These are phyloP conservation scores for Sphaerulina populicola DNA, from an alignment of 2,329 filamentous ascomycete genomes.

Conservation along the genomic window DNA sequence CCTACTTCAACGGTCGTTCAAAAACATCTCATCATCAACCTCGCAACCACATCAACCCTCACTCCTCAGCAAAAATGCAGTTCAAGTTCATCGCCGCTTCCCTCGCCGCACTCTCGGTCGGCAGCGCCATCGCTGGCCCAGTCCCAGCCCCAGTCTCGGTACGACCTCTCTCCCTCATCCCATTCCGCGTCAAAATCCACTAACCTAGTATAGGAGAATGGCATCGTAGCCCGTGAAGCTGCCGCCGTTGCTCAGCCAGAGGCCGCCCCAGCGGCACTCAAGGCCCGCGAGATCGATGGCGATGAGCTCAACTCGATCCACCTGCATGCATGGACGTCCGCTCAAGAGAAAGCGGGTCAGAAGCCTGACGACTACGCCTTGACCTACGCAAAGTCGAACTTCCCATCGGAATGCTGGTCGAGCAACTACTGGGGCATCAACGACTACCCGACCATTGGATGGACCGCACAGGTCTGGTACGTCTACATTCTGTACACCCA, in stretches of 20 bases:
- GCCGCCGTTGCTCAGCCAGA: not conserved
- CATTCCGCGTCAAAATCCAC: not conserved
- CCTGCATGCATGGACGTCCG: not conserved
- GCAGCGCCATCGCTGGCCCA: conserved; percentile 10
- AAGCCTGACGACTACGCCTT: not conserved
- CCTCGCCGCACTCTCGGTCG: conserved; percentile 9
- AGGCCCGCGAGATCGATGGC: not conserved
- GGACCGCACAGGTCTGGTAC: conserved; percentile 1
- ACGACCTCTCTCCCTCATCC: not conserved
- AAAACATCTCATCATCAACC: not conserved
- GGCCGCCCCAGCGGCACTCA: not conserved
- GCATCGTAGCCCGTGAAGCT: not conserved
- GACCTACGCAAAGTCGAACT: not conserved
- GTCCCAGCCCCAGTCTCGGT: conserved; percentile 1
- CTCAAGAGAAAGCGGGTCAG: not conserved
- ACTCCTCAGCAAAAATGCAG: conserved; percentile 2
- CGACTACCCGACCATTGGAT: not conserved
- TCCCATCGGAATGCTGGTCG: not conserved
- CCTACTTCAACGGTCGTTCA: not conserved
- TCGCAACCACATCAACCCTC: not conserved
- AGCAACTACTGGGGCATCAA: not conserved
- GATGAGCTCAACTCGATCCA: not conserved
- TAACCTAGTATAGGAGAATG: conserved; percentile 1
- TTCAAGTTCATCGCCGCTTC: conserved; percentile 11
- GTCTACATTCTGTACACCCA: conserved; percentile 1